Evolutionary conservation across 352 stramenopile genomes (phyloP).

Genomic region (Globisporangium solare): DNA sequence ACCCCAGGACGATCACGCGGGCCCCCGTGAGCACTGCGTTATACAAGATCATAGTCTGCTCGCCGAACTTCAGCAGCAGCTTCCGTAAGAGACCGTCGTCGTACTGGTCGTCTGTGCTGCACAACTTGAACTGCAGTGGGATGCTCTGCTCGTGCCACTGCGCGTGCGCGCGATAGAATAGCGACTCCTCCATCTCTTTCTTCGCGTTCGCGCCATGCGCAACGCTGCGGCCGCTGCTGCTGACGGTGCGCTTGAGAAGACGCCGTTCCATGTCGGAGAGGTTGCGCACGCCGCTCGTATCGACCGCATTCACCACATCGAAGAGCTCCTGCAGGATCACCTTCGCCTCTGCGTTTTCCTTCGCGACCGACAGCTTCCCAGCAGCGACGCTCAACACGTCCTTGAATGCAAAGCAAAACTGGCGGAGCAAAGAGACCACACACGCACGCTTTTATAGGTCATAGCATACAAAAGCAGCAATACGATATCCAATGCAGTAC

Average conservation of each 20-base stretch:
- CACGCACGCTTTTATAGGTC: constrained; percentile 4
- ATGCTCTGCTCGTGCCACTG: constrained; percentile 61
- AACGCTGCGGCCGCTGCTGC: constrained; percentile 30
- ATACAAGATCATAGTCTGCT: constrained; percentile 83
- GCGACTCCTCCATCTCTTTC: constrained; percentile 43
- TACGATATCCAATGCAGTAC: constrained; percentile 18
- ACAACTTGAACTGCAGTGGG: constrained; percentile 73
- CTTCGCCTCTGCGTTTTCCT: constrained; percentile 35
- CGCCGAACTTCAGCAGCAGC: constrained; percentile 74
- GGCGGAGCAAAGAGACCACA: constrained; percentile 10
- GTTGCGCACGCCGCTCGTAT: constrained; percentile 53
- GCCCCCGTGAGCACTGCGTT: constrained; percentile 81
- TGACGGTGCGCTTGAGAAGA: constrained; percentile 73
- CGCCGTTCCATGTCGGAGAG: constrained; percentile 70
- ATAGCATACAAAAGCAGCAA: neutral
- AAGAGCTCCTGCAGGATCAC: constrained; percentile 56
- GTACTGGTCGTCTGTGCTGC: constrained; percentile 82
- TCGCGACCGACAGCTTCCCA: constrained; percentile 49
- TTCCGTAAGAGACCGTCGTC: constrained; percentile 68
- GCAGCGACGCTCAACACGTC: constrained; percentile 72
- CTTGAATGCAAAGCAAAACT: constrained; percentile 74
- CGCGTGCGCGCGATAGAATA: constrained; percentile 55
- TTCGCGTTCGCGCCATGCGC: constrained; percentile 9
- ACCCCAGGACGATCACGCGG: constrained; percentile 76
- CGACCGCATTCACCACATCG: constrained; percentile 66